Evolutionary conservation across 257 asterid species (phyloP).

Genomic region (Striga asiatica): DNA sequence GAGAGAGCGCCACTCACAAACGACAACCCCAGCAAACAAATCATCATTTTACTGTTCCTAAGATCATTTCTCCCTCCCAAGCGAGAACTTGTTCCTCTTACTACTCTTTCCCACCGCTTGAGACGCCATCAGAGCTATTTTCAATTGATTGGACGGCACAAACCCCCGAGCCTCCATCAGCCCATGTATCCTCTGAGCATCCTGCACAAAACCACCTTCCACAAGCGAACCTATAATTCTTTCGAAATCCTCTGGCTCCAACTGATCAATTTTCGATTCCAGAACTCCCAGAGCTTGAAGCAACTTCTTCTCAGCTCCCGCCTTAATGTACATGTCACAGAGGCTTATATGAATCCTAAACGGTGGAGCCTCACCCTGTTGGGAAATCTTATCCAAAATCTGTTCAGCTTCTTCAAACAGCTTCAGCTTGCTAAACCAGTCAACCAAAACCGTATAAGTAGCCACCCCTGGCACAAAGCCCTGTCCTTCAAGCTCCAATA

Average conservation of each 20-base stretch:
- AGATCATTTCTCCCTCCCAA: neutral
- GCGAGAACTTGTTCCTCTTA: constrained; percentile 8
- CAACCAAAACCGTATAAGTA: constrained; percentile 61
- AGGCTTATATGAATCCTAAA: constrained; percentile 55
- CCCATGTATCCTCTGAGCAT: constrained; percentile 41
- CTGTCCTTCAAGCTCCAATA: constrained; percentile 59
- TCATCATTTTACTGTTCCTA: neutral
- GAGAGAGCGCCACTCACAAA: neutral
- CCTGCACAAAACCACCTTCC: constrained; percentile 50
- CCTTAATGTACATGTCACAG: constrained; percentile 63
- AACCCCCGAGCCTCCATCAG: constrained; percentile 57
- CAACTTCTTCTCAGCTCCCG: constrained; percentile 59
- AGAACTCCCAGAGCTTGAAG: constrained; percentile 71
- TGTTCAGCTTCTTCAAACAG: constrained; percentile 83
- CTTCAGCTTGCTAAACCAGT: constrained; percentile 60
- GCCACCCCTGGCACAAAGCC: constrained; percentile 67
- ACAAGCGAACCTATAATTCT: constrained; percentile 48
- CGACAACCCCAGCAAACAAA: neutral
- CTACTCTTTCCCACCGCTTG: constrained; percentile 9
- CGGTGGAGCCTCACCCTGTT: constrained; percentile 71
- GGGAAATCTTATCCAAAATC: constrained; percentile 53
- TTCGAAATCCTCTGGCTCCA: constrained; percentile 43
- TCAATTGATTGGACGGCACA: constrained; percentile 5
- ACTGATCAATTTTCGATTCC: constrained; percentile 59
- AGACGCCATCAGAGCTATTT: constrained; percentile 4